Evolutionary conservation across 1,139 yeast genomes (phyloP).

Genomic region (Blastobotrys raffinosifermentans): DNA sequence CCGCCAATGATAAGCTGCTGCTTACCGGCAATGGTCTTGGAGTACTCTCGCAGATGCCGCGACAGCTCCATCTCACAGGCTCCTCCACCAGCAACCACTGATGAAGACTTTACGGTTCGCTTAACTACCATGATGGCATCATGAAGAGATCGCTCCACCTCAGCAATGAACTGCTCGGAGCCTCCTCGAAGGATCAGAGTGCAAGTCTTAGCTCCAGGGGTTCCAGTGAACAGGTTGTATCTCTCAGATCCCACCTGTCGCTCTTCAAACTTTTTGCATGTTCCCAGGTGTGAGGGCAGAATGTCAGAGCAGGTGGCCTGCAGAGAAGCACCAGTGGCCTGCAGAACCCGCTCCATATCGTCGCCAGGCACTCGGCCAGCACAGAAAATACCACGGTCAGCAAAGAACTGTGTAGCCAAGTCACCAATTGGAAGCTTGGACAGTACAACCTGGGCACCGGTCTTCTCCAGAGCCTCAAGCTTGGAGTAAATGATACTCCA

Average conservation of each 20-base stretch:
- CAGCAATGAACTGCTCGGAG: constrained; percentile 97
- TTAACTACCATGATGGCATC: constrained; percentile 99
- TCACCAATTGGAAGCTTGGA: constrained; percentile 97
- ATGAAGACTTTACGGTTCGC: constrained; percentile 81
- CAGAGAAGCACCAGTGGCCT: constrained; percentile 90
- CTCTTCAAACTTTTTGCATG: constrained; percentile 84
- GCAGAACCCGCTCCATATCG: constrained; percentile 87
- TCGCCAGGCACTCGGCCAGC: constrained; percentile 91
- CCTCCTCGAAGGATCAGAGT: constrained; percentile 94
- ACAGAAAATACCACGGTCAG: constrained; percentile 93
- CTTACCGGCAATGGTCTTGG: constrained; percentile 87
- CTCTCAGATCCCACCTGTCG: constrained; percentile 94
- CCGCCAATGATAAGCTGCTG: constrained; percentile 90
- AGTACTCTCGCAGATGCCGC: constrained; percentile 76
- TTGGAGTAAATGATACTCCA: constrained; percentile 91
- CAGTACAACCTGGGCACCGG: constrained; percentile 90
- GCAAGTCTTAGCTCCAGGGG: constrained; percentile 90
- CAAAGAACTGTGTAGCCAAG: constrained; percentile 95
- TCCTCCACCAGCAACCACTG: constrained; percentile 97
- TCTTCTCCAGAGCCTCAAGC: constrained; percentile 68
- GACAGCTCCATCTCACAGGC: constrained; percentile 98
- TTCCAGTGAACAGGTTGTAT: constrained; percentile 86
- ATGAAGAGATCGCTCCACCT: constrained; percentile 93
- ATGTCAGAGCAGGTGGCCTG: constrained; percentile 89
- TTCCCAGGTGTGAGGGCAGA: constrained; percentile 65